These are phyloP conservation scores for Aspergillus oerlinghausenensis DNA, from an alignment of 2,329 filamentous ascomycete species.

Conservation along the genomic window DNA sequence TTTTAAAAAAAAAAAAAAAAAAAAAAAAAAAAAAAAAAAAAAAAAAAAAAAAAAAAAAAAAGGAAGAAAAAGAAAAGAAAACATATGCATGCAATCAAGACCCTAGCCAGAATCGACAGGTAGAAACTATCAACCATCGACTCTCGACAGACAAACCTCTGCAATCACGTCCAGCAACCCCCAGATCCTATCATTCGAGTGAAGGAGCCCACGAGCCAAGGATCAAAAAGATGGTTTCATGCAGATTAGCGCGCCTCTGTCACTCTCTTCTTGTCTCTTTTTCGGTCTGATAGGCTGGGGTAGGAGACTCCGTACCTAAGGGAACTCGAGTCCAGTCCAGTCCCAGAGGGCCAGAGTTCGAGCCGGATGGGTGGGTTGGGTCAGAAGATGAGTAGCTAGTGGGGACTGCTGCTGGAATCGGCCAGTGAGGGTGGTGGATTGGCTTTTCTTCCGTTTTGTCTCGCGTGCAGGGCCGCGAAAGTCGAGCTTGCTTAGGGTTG, in stretches of 20 bases:
- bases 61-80: not conserved
- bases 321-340: too few relatives aligned
- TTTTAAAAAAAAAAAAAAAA: too few relatives aligned
- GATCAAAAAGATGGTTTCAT: not conserved
- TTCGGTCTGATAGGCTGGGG: not conserved
- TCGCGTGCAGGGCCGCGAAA: not conserved
- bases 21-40: too few relatives aligned
- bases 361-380: too few relatives aligned
- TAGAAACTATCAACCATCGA: not conserved
- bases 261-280: not conserved
- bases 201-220: not conserved
- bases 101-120: not conserved
- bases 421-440: not conserved
- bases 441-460: not conserved
- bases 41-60: too few relatives aligned
- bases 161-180: too few relatives aligned
- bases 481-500: not conserved
- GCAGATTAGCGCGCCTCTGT: not conserved
- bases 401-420: not conserved
- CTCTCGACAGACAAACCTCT: too few relatives aligned
- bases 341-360: too few relatives aligned
- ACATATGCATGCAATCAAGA: not conserved
- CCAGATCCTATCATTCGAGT: not conserved
- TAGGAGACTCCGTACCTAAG: too few relatives aligned
- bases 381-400: not conserved